A percentile compares a stretch with the other conserved stretches of the same genome.
These are phyloP conservation scores for Nadsonia commutata DNA, from an alignment of 1,139 yeast species.

Conservation along the genomic window DNA sequence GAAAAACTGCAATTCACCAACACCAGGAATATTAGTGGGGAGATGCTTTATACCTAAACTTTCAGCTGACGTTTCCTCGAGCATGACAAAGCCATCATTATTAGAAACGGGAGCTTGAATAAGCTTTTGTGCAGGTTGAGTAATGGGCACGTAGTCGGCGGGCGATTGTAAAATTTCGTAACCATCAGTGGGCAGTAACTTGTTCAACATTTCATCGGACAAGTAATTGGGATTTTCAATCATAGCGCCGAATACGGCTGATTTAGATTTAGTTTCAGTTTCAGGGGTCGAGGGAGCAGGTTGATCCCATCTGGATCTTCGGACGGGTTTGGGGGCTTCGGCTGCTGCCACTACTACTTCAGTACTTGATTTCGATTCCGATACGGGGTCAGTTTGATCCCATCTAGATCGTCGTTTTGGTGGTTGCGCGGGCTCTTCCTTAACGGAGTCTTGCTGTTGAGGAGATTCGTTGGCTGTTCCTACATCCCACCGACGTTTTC, in stretches of 20 bases:
- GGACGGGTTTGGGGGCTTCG: constrained; percentile 6
- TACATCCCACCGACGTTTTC: constrained; percentile 26
- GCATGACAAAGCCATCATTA: constrained; percentile 21
- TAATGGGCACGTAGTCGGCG: constrained; percentile 27
- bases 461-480: constrained; percentile 14
- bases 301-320: constrained; percentile 20
- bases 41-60: constrained; percentile 20
- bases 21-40: constrained; percentile 49
- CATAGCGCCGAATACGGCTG: constrained; percentile 20
- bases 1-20: constrained; percentile 48
- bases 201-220: constrained; percentile 35
- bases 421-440: neutral
- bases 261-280: constrained; percentile 22
- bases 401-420: constrained; percentile 11
- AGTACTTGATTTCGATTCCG: constrained; percentile 4
- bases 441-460: too few relatives aligned
- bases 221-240: constrained; percentile 25
- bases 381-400: constrained; percentile 9
- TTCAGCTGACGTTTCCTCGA: constrained; percentile 18
- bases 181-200: constrained; percentile 39
- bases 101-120: constrained; percentile 25
- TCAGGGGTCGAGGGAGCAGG: constrained; percentile 12
- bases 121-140: constrained; percentile 8
- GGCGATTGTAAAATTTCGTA: constrained; percentile 38
- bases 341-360: constrained; percentile 6